Evolutionary conservation across 257 asterid genomes (phyloP).

Genomic region (Solanum lignicaule): DNA sequence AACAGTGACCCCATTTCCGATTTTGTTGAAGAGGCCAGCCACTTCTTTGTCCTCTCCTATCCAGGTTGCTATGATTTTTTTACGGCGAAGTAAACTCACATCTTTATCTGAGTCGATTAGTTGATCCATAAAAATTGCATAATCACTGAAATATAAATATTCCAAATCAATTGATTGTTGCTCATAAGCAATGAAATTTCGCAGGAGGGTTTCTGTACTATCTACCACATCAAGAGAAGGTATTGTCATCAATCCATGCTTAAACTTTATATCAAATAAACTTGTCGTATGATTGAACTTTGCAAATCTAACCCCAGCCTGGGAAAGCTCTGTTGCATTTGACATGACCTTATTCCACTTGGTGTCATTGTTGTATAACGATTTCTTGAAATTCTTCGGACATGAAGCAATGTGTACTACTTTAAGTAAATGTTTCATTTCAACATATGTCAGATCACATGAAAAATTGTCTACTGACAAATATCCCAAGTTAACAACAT

Average conservation of each 20-base stretch:
- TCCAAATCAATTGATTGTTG: neutral
- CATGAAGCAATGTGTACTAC: no score
- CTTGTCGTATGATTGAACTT: neutral
- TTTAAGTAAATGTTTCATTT: no score
- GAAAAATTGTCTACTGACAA: no score
- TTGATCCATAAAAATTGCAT: neutral
- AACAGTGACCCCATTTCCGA: neutral
- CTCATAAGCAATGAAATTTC: conserved; percentile 17
- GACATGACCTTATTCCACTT: neutral
- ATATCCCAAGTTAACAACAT: no score
- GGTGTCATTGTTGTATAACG: neutral
- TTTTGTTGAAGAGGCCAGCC: neutral
- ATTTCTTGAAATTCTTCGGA: no score
- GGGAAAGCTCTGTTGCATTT: conserved; percentile 3
- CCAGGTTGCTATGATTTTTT: neutral
- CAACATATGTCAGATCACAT: no score
- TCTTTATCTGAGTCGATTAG: conserved; percentile 9
- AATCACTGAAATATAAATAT: neutral
- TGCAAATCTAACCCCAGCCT: conserved; percentile 9
- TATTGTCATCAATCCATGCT: neutral
- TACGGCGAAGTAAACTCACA: neutral
- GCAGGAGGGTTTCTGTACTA: neutral
- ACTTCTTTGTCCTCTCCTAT: conserved; percentile 1
- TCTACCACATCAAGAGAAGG: neutral
- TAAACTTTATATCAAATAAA: neutral